Percentiles rank a stretch among this genome's conserved stretches.
Evolutionary conservation across 495 filamentous ascomycete genomes (phyloP).

Genomic region (Aspergillus kassunensis): DNA sequence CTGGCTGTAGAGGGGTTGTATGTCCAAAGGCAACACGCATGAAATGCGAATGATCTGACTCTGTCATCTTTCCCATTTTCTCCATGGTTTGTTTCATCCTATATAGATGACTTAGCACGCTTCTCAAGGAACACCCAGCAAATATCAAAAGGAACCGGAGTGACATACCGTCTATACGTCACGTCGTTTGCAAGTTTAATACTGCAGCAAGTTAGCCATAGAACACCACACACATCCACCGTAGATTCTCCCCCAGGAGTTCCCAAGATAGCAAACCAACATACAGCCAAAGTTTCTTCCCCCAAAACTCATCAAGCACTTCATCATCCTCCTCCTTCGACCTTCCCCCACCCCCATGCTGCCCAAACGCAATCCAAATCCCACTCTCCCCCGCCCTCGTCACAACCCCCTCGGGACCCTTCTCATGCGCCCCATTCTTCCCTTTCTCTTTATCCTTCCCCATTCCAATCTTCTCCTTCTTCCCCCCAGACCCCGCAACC

Average conservation of each 20-base stretch:
- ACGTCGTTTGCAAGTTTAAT: conserved; percentile 96
- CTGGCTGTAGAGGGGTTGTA: conserved; percentile 32
- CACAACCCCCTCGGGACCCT: conserved; percentile 76
- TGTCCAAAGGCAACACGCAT: conserved; percentile 79
- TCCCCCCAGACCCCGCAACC: conserved; percentile 53
- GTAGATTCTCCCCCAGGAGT: too few relatives aligned
- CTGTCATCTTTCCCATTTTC: conserved; percentile 65
- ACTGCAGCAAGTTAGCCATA: conserved; percentile 29
- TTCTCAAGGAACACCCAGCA: too few relatives aligned
- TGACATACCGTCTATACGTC: conserved; percentile 69
- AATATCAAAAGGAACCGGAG: too few relatives aligned
- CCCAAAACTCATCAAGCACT: conserved; percentile 54
- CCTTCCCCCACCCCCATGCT: conserved; percentile 47
- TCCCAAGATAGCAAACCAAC: conserved; percentile 11
- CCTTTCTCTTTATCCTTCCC: conserved; percentile 66
- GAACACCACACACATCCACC: not conserved
- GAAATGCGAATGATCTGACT: conserved; percentile 67
- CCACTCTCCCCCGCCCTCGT: conserved; percentile 57
- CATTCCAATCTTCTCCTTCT: too few relatives aligned
- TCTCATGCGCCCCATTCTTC: conserved; percentile 47
- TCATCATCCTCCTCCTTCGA: conserved; percentile 55
- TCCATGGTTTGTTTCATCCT: conserved; percentile 92
- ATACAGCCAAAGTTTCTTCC: conserved; percentile 62
- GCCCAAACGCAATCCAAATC: conserved; percentile 66
- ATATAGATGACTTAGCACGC: not conserved